Base-by-base conservation (phyloP, 1,284 basidiomycete species). In the Sanguinoderma infundibulare region DNA sequence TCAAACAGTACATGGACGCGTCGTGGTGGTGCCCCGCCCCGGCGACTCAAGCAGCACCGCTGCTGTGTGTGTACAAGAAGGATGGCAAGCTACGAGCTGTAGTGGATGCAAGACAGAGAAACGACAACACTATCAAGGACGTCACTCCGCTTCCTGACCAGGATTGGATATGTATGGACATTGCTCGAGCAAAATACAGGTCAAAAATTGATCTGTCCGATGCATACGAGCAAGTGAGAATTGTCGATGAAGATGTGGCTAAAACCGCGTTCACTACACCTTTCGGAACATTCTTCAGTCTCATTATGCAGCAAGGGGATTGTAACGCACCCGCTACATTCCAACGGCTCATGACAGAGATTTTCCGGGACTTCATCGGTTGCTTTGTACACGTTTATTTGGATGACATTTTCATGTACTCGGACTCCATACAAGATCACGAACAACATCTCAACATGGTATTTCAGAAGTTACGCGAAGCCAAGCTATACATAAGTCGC, bases 371-470 rank as follows among this genome's bases (percentile, higher is more conserved):
- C 3, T 61, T 64, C 28, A 71, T 78, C 1, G 68, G 74, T 0
- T 42, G 53, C 0, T 76, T 73, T 40, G 55, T 78, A 0, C 66
- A 75, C 24, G 64, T 71, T 0, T 78, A 77, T 51, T 64, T 78
- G 7, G 74, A 79, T 53, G 73, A 79, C 44, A 72, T 78, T 5
- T 71, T 76, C 22, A 63, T 78, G 2, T 77, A 63, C 59, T 73
- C 71, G 2, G 57, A 70, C 17, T 65, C 63, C 0, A 60, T 71
- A 15, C 24, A 71, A 22, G 73, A 77, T 1, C 74, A 79, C 50
- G 59, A 72, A 38, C 35, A 63, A 2, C 71, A 77, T 39, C 59
- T 78, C 2, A 10, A 53, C 3, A 55, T 69, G 0, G 66, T 77
- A 4, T 70, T 78, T 28, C 24, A 62, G 0, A 54, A 57, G 1